phyloP scores from a whole-genome alignment of 495 filamentous ascomycete genomes.

The Podospora sp. region DNA sequence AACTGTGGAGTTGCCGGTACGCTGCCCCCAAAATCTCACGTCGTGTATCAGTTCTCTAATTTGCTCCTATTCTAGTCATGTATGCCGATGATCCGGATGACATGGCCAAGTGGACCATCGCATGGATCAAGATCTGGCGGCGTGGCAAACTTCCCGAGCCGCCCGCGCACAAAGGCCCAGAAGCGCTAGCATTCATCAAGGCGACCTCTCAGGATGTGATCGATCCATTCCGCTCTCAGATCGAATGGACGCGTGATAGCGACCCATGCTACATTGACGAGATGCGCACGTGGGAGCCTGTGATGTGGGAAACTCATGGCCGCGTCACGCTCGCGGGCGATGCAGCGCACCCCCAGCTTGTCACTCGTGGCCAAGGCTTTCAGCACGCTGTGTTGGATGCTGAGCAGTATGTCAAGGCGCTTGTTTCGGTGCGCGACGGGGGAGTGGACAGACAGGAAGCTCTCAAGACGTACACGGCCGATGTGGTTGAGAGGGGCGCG shows the following conservation, averaged over 20 bases:
- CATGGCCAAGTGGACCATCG: neutral
- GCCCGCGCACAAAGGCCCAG: neutral
- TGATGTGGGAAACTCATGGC: constrained; percentile 51
- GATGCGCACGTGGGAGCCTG: constrained; percentile 37
- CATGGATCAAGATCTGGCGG: neutral
- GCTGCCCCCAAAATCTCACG: no score
- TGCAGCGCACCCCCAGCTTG: constrained; percentile 62
- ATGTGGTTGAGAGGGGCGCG: constrained; percentile 52
- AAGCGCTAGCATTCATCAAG: constrained; percentile 44
- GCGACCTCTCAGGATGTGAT: constrained; percentile 35
- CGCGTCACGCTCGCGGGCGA: constrained; percentile 58
- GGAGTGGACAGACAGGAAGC: constrained; percentile 26
- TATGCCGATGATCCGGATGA: neutral
- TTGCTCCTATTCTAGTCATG: neutral
- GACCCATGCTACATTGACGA: constrained; percentile 23
- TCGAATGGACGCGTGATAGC: constrained; percentile 44
- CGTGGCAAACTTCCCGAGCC: neutral
- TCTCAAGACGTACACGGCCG: constrained; percentile 47
- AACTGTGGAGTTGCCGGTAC: neutral
- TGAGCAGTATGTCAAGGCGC: constrained; percentile 39
- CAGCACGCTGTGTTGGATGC: constrained; percentile 54
- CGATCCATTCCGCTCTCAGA: constrained; percentile 45
- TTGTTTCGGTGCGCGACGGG: constrained; percentile 31
- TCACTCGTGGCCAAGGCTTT: constrained; percentile 56
- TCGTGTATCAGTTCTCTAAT: neutral